phyloP scores from a whole-genome alignment of 179 eudicot genomes.

The Drosera spatulata region DNA sequence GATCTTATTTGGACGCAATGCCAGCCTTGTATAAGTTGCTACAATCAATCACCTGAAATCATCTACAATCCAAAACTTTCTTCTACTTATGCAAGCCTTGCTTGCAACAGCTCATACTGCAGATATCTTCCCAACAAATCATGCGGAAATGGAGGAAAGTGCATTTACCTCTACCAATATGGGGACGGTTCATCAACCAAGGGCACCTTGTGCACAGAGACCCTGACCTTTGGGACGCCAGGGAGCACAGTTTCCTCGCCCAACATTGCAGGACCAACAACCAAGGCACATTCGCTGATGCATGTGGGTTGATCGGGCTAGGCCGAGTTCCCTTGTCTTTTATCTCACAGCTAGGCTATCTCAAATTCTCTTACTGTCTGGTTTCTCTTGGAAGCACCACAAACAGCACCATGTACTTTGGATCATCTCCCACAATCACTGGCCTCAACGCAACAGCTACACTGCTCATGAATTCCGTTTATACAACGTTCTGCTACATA shows the following conservation, averaged over 20 bases:
- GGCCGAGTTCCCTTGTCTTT: not conserved
- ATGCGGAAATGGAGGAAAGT: not conserved
- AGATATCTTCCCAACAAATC: not conserved
- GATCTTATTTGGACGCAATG: constrained; percentile 52
- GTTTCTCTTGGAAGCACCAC: not conserved
- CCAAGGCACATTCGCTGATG: not conserved
- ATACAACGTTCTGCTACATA: no score
- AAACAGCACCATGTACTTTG: constrained; percentile 26
- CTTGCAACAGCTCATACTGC: not conserved
- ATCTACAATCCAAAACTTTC: constrained; percentile 14
- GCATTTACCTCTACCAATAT: not conserved
- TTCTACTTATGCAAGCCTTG: not conserved
- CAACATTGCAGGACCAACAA: not conserved
- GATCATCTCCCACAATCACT: constrained; percentile 11
- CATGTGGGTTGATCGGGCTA: not conserved
- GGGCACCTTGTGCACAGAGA: not conserved
- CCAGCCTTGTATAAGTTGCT: constrained; percentile 35
- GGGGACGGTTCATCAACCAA: not conserved
- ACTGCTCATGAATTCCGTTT: no score
- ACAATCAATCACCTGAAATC: constrained; percentile 19
- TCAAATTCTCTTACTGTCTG: not conserved
- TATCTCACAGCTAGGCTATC: not conserved
- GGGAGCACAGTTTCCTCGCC: not conserved
- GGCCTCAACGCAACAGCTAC: no score
- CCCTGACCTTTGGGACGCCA: not conserved